These are phyloP conservation scores for Salvia hispanica DNA, from an alignment of 257 asterid genomes.

Conservation along the genomic window DNA sequence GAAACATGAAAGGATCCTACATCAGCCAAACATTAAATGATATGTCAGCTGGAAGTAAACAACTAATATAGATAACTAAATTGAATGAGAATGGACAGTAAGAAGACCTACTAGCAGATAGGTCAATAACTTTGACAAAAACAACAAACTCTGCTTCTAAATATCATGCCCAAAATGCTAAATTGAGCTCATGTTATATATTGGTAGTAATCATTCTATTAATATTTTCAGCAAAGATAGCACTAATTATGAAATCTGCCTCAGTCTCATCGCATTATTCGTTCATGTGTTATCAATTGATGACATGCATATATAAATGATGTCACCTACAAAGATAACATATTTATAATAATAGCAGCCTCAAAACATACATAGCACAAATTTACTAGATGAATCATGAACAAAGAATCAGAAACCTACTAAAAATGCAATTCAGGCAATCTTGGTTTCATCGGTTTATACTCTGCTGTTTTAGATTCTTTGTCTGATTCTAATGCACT, in stretches of 20 bases:
- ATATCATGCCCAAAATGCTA: slow-evolving; percentile 15
- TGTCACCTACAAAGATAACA: not conserved
- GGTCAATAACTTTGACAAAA: slow-evolving; percentile 11
- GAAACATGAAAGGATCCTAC: slow-evolving; percentile 98
- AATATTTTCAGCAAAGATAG: not conserved
- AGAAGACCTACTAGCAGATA: slow-evolving; percentile 18
- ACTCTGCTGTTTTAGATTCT: not conserved
- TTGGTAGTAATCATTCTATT: not conserved
- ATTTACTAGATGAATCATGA: not conserved
- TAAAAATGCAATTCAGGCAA: not conserved
- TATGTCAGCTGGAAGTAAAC: slow-evolving; percentile 27
- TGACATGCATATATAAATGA: not conserved
- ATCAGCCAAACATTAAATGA: slow-evolving; percentile 30
- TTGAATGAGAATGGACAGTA: not conserved
- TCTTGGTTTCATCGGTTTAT: not conserved
- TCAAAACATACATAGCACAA: not conserved
- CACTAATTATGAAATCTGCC: not conserved
- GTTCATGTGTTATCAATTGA: not conserved
- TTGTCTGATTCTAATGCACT: too few species aligned
- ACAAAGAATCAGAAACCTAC: not conserved
- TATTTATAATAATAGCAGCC: not conserved
- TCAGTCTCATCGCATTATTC: not conserved
- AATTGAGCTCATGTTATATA: not conserved
- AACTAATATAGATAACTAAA: not conserved
- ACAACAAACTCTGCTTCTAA: not conserved